Conservation (phyloP, 2,329 filamentous ascomycete genomes). For the Colletotrichum tofieldiae region DNA sequence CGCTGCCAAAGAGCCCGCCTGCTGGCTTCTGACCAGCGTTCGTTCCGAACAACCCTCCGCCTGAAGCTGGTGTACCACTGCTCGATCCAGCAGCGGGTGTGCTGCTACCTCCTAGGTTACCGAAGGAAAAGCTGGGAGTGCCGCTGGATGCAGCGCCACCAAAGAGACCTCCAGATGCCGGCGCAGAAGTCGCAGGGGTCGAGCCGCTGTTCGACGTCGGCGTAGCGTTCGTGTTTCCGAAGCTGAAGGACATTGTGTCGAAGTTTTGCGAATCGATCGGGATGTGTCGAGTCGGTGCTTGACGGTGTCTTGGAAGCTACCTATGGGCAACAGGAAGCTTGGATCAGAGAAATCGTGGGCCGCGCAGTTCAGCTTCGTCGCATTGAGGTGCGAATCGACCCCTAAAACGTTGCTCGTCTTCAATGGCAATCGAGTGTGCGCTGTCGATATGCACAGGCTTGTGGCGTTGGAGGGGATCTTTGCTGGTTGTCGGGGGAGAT, state of each 20-base stretch:
- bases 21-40: slow-evolving; percentile 45
- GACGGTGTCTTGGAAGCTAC: slow-evolving; percentile 19
- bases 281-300: slow-evolving; percentile 24
- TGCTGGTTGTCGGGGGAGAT: slow-evolving; percentile 7
- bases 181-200: slow-evolving; percentile 52
- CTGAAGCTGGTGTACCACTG: slow-evolving; percentile 49
- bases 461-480: slow-evolving; percentile 5
- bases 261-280: slow-evolving; percentile 14
- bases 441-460: slow-evolving; percentile 8
- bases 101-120: slow-evolving; percentile 45
- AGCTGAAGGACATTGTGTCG: slow-evolving; percentile 58
- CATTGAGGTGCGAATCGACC: slow-evolving; percentile 35
- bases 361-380: slow-evolving; percentile 24
- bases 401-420: slow-evolving; percentile 1
- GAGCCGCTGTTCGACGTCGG: slow-evolving; percentile 43
- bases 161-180: slow-evolving; percentile 60
- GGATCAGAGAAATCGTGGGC: background rate
- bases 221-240: slow-evolving; percentile 52
- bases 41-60: slow-evolving; percentile 53
- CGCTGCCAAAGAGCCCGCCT: slow-evolving; percentile 47
- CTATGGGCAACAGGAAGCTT: slow-evolving; percentile 20
- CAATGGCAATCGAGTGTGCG: background rate
- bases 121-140: slow-evolving; percentile 61
- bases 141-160: slow-evolving; percentile 49
- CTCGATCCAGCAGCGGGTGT: slow-evolving; percentile 46